phyloP scores from a whole-genome alignment of 148 eudicot genomes.

The Linanthus parryae region DNA sequence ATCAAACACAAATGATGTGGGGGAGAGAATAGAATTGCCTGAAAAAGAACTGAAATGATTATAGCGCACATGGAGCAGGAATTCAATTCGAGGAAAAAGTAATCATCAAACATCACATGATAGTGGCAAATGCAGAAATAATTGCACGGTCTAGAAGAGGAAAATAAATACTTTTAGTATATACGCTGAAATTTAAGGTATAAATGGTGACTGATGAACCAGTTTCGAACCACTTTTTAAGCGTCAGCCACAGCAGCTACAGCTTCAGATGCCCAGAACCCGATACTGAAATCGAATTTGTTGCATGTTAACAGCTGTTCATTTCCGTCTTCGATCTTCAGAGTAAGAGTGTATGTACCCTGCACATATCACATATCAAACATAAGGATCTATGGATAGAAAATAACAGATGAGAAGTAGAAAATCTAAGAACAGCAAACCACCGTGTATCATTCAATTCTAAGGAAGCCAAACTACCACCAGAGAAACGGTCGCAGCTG shows the following conservation, averaged over 20 bases:
- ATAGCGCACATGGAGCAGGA: conserved; percentile 1
- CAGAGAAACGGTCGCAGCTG: too few relatives aligned
- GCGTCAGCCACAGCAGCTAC: conserved; percentile 21
- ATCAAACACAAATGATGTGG: background rate
- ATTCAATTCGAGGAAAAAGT: too few relatives aligned
- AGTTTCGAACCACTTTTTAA: conserved; percentile 5
- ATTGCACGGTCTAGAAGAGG: conserved; percentile 1
- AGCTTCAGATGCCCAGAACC: conserved; percentile 28
- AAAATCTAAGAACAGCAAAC: too few relatives aligned
- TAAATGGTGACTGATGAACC: background rate
- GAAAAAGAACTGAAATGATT: conserved; percentile 7
- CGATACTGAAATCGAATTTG: conserved; percentile 57
- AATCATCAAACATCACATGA: too few relatives aligned
- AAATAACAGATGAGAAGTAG: too few relatives aligned
- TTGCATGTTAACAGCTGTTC: conserved; percentile 59
- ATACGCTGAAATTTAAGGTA: background rate
- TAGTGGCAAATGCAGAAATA: background rate
- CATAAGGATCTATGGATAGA: too few relatives aligned
- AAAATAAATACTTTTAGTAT: background rate
- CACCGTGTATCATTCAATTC: too few relatives aligned
- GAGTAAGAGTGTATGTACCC: conserved; percentile 69
- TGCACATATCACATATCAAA: conserved; percentile 16
- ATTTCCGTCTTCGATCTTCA: conserved; percentile 52
- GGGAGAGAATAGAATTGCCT: background rate
- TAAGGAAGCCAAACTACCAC: too few relatives aligned